phyloP scores from a whole-genome alignment of 2,329 filamentous ascomycete species.

The Claviceps spartinae region DNA sequence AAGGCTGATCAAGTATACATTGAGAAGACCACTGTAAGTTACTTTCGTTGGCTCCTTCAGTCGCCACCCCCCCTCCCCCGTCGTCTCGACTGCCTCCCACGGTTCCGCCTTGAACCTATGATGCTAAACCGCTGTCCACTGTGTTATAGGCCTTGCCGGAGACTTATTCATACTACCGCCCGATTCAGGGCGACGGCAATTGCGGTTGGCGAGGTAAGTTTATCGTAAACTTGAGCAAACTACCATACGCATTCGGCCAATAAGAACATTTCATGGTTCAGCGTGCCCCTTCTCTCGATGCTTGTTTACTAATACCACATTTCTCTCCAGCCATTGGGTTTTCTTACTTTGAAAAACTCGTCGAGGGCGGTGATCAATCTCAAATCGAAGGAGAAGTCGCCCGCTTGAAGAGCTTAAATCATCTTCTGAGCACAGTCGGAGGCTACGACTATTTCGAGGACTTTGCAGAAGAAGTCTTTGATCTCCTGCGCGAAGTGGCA shows the following conservation, averaged over 20 bases:
- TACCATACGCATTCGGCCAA: not conserved
- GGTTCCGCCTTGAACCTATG: not conserved
- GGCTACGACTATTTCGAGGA: slow-evolving; percentile 64
- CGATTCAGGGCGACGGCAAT: slow-evolving; percentile 82
- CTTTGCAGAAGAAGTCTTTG: slow-evolving; percentile 63
- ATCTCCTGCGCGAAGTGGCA: slow-evolving; percentile 51
- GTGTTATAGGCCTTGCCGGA: slow-evolving; percentile 55
- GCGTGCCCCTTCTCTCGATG: not conserved
- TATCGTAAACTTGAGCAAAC: slow-evolving; percentile 4
- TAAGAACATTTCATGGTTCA: not conserved
- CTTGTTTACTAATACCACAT: not conserved
- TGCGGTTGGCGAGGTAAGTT: slow-evolving; percentile 92
- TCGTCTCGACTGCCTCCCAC: too few species aligned
- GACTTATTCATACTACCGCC: slow-evolving; percentile 78
- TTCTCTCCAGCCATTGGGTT: slow-evolving; percentile 66
- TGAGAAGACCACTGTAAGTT: slow-evolving; percentile 70
- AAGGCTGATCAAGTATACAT: slow-evolving; percentile 76
- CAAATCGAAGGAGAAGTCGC: slow-evolving; percentile 57
- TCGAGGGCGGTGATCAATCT: slow-evolving; percentile 49
- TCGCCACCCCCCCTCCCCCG: too few species aligned
- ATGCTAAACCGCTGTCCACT: slow-evolving; percentile 7
- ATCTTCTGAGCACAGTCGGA: slow-evolving; percentile 56
- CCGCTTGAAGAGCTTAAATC: slow-evolving; percentile 58
- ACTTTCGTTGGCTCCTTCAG: not conserved
- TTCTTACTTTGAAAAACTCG: slow-evolving; percentile 78